Evolutionary conservation across 2,329 filamentous ascomycete species (phyloP), one percentile per base, ranked within the genome.

Genomic region (Cladosporium sp.): DNA sequence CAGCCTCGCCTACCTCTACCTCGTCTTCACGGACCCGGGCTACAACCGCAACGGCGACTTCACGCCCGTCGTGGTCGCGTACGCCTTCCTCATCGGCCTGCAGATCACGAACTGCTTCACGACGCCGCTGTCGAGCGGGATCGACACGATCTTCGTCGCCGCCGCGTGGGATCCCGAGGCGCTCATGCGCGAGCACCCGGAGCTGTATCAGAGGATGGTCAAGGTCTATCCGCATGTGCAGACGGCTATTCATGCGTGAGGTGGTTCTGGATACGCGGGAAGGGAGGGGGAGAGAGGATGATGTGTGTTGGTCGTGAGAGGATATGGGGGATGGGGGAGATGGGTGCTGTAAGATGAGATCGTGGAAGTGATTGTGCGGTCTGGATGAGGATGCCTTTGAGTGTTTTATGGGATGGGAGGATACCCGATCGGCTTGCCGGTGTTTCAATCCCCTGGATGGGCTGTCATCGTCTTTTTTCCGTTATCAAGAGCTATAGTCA

Each of bases 51-150:
- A 77, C 9, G 82, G 84, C 53, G 76, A 70, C 9, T 95, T 84
- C 67, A 93, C 89, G 0, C 77, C 85, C 0, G 83, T 95, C 8
- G 79, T 95, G 14, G 80, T 95, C 66, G 88, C 88, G 0, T 95
- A 92, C 68, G 76, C 89, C 0, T 95, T 96, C 73, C 73, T 96
- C 49, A 91, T 96, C 58, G 92, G 92, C 6, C 73, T 95, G 59
- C 92, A 96, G 69, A 86, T 96, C 55, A 87, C 85, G 67, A 87
- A 95, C 68, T 82, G 95, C 58, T 95, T 96, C 72, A 87, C 92
- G 33, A 92, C 88, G 0, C 92, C 92, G 1, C 76, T 97, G 53
- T 85, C 85, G 58, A 91, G 85, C 62, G 92, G 92, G n/a, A 82
- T 95, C 57, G 87, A 95, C 60, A 95, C 91, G 0, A 87, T 95